Base-by-base conservation (phyloP, 805 yeast genomes). In the Metschnikowia sp. region DNA sequence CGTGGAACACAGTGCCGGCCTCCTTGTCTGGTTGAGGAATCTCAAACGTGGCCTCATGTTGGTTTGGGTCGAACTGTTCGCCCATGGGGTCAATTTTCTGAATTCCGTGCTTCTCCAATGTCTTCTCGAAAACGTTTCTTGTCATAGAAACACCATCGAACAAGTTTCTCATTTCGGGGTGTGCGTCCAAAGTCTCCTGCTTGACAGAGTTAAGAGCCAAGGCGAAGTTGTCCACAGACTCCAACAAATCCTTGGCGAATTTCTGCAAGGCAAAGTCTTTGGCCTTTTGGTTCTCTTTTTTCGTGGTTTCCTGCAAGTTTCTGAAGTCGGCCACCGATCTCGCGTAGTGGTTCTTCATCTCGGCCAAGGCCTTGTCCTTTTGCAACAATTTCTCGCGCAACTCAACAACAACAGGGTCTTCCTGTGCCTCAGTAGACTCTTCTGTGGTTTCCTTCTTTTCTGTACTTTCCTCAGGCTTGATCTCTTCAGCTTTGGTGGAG, bases 91-190 rank as follows among this genome's bases (percentile, higher is more conserved):
- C 84, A 52, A 88, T 76, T 72, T 88, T 88, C 54, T 69, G 76
- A 54, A 90, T 75, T 36, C 97, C 97, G 68, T 90, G 92, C 62
- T 75, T 84, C 49, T 69, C 70, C 60, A 90, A 77, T 32, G 97
- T 90, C 76, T 84, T 86, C 65, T 86, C 94, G 58, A 90, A 86
- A 33, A 91, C 82, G 56, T 80, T 81, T 73, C 86, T 84, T 45
- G 96, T 90, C 96, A 90, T 88, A 60, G 82, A 80, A 50, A 90
- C 91, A 64, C 97, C 97, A 33, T 89, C 94, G 65, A 83, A 85
- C 54, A 90, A 74, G 64, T 84, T 85, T 53, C 79, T 77, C 51
- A 91, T 79, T 63, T 56, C 59, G 9, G 48, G 57, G 43, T 56
- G 50, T 44, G 77, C 66, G 47, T 75, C 75, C 41, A 81, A 64